phyloP scores from a whole-genome alignment of 2,329 filamentous ascomycete genomes.

The Curvularia lunata region DNA sequence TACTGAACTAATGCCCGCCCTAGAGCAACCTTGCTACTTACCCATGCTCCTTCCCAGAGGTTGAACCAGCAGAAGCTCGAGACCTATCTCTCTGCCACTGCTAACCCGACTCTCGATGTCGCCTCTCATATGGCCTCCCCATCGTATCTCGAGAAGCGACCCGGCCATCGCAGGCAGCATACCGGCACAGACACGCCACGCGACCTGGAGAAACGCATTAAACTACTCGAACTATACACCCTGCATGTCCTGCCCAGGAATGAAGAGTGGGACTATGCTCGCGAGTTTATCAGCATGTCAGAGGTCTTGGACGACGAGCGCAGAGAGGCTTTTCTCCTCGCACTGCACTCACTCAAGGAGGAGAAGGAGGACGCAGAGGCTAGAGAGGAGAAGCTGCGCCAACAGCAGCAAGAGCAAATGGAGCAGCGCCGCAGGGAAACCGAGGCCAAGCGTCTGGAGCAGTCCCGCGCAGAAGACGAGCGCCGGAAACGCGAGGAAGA shows the following conservation, averaged over 20 bases:
- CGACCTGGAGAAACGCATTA: conserved; percentile 82
- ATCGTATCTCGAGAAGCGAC: conserved; percentile 41
- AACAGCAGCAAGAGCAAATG: conserved; percentile 64
- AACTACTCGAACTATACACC: conserved; percentile 93
- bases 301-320: conserved; percentile 91
- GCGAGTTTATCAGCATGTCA: conserved; percentile 85
- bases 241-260: conserved; percentile 93
- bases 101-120: conserved; percentile 75
- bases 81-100: conserved; percentile 81
- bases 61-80: conserved; percentile 89
- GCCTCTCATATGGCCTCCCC: conserved; percentile 65
- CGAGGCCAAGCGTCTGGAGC: conserved; percentile 45
- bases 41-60: conserved; percentile 83
- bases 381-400: conserved; percentile 66
- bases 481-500: conserved; percentile 48
- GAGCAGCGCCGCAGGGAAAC: conserved; percentile 56
- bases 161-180: conserved; percentile 37
- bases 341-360: conserved; percentile 81
- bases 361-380: conserved; percentile 78
- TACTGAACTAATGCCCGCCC: conserved; percentile 6
- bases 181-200: conserved; percentile 81
- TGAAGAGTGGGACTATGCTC: conserved; percentile 93
- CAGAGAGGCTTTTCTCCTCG: conserved; percentile 85
- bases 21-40: conserved; percentile 86
- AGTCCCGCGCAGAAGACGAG: conserved; percentile 54